These are phyloP conservation scores for Luffa acutangula DNA, from an alignment of 306 rosid species.

Conservation along the genomic window DNA sequence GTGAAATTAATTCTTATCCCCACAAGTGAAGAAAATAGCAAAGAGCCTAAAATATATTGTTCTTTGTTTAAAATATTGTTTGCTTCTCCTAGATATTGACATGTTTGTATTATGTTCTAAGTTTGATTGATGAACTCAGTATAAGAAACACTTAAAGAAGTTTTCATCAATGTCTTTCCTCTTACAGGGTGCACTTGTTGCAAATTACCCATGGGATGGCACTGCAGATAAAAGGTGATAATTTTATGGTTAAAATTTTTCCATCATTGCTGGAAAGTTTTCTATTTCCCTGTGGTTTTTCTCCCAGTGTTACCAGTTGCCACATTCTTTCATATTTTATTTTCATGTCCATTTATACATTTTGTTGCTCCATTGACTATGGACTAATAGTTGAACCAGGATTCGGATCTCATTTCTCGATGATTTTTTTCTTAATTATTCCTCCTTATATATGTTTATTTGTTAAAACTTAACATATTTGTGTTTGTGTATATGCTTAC, in stretches of 20 bases:
- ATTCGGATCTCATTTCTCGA: background rate
- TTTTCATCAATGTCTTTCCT: background rate
- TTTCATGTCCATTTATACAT: background rate
- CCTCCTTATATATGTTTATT: background rate
- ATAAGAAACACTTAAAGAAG: background rate
- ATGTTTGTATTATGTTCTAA: background rate
- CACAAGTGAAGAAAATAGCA: background rate
- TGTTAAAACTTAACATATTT: background rate
- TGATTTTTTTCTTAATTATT: background rate
- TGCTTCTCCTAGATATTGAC: background rate
- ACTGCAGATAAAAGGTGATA: constrained; percentile 59
- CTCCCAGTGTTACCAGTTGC: background rate
- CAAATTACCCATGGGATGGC: constrained; percentile 99
- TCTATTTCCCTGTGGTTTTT: background rate
- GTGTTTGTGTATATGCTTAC: background rate
- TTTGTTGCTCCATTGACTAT: background rate
- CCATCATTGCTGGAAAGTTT: background rate
- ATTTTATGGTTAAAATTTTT: background rate
- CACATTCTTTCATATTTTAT: constrained; percentile 2
- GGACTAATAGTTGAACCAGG: background rate
- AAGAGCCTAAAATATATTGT: background rate
- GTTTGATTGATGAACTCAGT: background rate
- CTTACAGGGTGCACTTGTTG: constrained; percentile 88
- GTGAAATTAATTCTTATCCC: background rate
- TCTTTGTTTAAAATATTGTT: background rate